phyloP scores from a whole-genome alignment of 164 flowering plant species.

The Dillenia turbinata region DNA sequence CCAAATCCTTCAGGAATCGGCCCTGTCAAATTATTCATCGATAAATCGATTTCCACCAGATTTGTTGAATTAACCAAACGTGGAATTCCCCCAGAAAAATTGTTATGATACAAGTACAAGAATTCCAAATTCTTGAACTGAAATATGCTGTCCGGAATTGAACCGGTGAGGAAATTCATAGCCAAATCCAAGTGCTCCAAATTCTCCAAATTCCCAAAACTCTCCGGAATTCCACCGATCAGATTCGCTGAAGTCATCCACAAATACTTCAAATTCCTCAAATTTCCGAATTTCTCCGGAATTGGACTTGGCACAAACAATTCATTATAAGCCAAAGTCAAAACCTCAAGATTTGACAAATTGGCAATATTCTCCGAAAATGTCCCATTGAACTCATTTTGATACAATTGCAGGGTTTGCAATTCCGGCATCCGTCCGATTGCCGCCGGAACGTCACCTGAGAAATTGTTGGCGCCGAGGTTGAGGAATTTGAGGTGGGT shows the following conservation, averaged over 20 bases:
- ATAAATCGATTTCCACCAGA: slow-evolving; percentile 45
- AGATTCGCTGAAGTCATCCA: slow-evolving; percentile 36
- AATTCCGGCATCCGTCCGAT: slow-evolving; percentile 39
- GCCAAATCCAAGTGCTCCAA: slow-evolving; percentile 46
- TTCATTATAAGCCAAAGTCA: slow-evolving; percentile 36
- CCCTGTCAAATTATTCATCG: slow-evolving; percentile 50
- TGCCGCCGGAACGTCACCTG: slow-evolving; percentile 56
- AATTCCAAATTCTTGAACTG: slow-evolving; percentile 39
- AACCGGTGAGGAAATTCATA: slow-evolving; percentile 36
- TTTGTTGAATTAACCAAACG: slow-evolving; percentile 19
- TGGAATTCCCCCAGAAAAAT: slow-evolving; percentile 61
- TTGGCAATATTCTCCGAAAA: slow-evolving; percentile 57
- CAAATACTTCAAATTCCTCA: slow-evolving; percentile 32
- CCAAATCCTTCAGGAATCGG: slow-evolving; percentile 55
- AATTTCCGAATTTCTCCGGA: slow-evolving; percentile 40
- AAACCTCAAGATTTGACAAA: slow-evolving; percentile 37
- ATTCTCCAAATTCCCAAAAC: slow-evolving; percentile 22
- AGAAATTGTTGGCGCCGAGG: slow-evolving; percentile 57
- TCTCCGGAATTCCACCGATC: slow-evolving; percentile 55
- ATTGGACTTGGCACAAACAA: slow-evolving; percentile 32
- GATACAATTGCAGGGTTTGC: slow-evolving; percentile 19
- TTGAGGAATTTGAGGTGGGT: slow-evolving; percentile 26
- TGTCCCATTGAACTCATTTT: slow-evolving; percentile 49
- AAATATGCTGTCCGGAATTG: slow-evolving; percentile 42
- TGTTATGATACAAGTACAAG: slow-evolving; percentile 39